Conservation (phyloP, 495 filamentous ascomycete species). For the Tuber borchii region DNA sequence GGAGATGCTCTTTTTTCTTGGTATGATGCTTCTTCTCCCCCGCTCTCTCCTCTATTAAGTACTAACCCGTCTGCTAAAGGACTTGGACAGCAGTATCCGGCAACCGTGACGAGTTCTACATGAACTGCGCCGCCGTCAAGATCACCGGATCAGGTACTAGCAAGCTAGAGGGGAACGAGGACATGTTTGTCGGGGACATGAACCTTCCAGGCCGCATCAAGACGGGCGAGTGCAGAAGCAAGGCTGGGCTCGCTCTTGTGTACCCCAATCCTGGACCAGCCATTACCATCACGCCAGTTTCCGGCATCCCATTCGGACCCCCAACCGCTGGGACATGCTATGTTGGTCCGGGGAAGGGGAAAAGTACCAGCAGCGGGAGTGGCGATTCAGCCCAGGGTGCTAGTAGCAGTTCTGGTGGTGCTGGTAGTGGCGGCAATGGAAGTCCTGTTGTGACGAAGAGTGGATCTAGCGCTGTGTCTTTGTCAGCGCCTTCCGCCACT, state of each 20-base stretch:
- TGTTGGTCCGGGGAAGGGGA: neutral
- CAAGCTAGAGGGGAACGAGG: constrained; percentile 43
- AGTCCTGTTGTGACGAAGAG: neutral
- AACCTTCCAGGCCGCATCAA: constrained; percentile 29
- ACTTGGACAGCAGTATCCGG: constrained; percentile 45
- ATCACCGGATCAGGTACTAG: constrained; percentile 45
- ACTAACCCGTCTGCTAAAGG: constrained; percentile 15
- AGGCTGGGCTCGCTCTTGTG: constrained; percentile 12
- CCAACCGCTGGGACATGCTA: neutral
- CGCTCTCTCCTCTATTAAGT: constrained; percentile 33
- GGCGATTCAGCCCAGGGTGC: neutral
- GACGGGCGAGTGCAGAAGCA: constrained; percentile 31
- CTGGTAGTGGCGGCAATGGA: neutral
- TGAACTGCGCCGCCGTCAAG: constrained; percentile 49
- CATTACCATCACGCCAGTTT: constrained; percentile 10
- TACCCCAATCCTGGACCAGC: constrained; percentile 32
- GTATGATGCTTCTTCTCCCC: constrained; percentile 16
- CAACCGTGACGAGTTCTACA: constrained; percentile 51
- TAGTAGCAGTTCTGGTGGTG: neutral
- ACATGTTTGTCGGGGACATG: constrained; percentile 54
- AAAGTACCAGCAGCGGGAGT: neutral
- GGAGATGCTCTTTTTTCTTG: constrained; percentile 48
- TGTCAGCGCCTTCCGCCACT: neutral
- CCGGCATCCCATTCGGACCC: constrained; percentile 23
- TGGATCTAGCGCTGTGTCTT: neutral